Conservation (phyloP, 768 basidiomycete species). For the Boletus sensibilis region DNA sequence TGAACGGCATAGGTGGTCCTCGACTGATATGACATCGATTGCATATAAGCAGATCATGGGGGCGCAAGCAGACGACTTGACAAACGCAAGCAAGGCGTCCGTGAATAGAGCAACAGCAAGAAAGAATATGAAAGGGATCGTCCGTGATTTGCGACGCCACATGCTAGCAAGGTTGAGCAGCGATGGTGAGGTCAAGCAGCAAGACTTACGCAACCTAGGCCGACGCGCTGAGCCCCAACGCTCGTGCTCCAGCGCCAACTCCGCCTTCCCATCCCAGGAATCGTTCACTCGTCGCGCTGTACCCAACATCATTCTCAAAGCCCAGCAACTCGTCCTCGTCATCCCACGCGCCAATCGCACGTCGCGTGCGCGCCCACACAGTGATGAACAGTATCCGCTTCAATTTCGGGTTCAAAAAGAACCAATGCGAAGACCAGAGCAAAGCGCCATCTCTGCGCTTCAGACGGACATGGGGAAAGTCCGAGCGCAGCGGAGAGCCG, state of each 20-base stretch:
- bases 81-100: not conserved
- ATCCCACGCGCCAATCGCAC: slow-evolving; percentile 50
- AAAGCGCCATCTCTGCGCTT: slow-evolving; percentile 70
- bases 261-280: slow-evolving; percentile 82
- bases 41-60: slow-evolving; percentile 8
- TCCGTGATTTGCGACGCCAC: not conserved
- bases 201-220: slow-evolving; percentile 30
- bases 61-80: not conserved
- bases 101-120: not conserved
- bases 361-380: slow-evolving; percentile 81
- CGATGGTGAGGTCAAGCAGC: slow-evolving; percentile 5
- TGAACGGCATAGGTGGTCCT: slow-evolving; percentile 9
- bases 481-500: slow-evolving; percentile 32
- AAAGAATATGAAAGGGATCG: not conserved
- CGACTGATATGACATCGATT: slow-evolving; percentile 20
- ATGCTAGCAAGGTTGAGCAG: slow-evolving; percentile 19
- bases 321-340: slow-evolving; percentile 43
- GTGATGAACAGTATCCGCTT: slow-evolving; percentile 92
- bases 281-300: slow-evolving; percentile 45
- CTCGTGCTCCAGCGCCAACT: slow-evolving; percentile 76
- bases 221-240: slow-evolving; percentile 58
- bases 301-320: slow-evolving; percentile 38
- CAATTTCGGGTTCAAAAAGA: slow-evolving; percentile 90
- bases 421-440: slow-evolving; percentile 96
- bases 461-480: slow-evolving; percentile 47